Percentiles rank a stretch among this genome's conserved stretches.
phyloP scores from a whole-genome alignment of 345 rosid species.

The Odontarrhena argentea region DNA sequence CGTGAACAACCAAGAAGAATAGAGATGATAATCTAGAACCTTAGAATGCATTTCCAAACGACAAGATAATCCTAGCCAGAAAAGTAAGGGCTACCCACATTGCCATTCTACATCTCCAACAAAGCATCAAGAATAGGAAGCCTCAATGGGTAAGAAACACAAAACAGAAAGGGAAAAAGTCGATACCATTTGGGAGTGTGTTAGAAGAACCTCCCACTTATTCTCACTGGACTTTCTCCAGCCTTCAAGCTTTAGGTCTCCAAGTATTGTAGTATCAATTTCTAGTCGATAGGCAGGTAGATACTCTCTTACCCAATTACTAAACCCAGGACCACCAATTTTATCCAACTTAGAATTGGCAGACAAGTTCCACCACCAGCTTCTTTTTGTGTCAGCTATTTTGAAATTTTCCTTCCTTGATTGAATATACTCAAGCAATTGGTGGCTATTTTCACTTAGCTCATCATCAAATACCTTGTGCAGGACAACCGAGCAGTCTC shows the following conservation, averaged over 20 bases:
- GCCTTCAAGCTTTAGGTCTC: constrained; percentile 72
- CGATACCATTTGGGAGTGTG: constrained; percentile 91
- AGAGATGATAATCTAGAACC: constrained; percentile 8
- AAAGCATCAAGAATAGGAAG: constrained; percentile 27
- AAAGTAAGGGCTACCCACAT: constrained; percentile 3
- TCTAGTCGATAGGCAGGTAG: constrained; percentile 70
- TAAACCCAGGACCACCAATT: constrained; percentile 72
- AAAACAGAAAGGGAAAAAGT: constrained; percentile 19
- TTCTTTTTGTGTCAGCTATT: constrained; percentile 38
- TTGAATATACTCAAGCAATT: constrained; percentile 56
- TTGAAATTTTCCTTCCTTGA: constrained; percentile 42
- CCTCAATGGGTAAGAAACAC: constrained; percentile 6
- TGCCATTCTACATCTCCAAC: background rate
- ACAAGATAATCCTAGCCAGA: constrained; percentile 3
- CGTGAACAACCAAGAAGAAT: background rate
- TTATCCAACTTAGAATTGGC: constrained; percentile 57
- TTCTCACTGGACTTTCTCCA: constrained; percentile 61
- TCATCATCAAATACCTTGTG: constrained; percentile 65
- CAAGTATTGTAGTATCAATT: constrained; percentile 53
- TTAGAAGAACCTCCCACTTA: constrained; percentile 81
- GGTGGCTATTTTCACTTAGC: constrained; percentile 52
- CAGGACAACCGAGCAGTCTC: constrained; percentile 63
- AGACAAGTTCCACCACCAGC: constrained; percentile 62
- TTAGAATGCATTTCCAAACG: background rate
- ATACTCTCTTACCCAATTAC: constrained; percentile 74